A percentile compares a stretch with the other conserved stretches of the same genome.
phyloP scores from a whole-genome alignment of 2,329 filamentous ascomycete species.

The Trichoderma gracile region DNA sequence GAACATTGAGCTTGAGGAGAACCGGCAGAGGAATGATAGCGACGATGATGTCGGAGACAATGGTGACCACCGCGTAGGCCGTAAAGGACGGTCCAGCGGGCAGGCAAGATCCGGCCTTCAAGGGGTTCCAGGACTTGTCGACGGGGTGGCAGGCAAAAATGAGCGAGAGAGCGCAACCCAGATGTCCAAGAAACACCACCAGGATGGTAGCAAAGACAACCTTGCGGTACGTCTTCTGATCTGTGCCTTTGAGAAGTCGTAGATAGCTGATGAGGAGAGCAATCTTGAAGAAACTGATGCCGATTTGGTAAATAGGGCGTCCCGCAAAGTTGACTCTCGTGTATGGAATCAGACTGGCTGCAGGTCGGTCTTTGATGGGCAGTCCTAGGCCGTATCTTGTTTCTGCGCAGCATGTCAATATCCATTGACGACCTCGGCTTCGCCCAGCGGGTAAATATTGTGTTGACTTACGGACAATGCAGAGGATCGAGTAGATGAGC shows the following conservation, averaged over 20 bases:
- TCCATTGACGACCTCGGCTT: not conserved
- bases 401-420: constrained; percentile 39
- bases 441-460: not conserved
- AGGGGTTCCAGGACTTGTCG: constrained; percentile 49
- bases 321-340: constrained; percentile 54
- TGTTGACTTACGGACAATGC: constrained; percentile 49
- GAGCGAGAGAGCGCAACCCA: constrained; percentile 51
- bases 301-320: constrained; percentile 55
- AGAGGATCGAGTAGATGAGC: constrained; percentile 51
- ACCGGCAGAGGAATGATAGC: constrained; percentile 53
- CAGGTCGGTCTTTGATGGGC: constrained; percentile 46
- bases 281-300: constrained; percentile 59
- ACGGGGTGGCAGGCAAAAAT: constrained; percentile 53
- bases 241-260: constrained; percentile 51
- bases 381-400: constrained; percentile 56
- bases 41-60: constrained; percentile 52
- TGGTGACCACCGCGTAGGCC: constrained; percentile 53
- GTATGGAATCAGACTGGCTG: constrained; percentile 47
- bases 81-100: constrained; percentile 52
- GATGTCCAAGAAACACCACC: constrained; percentile 47
- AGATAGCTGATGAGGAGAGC: constrained; percentile 55
- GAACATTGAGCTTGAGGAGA: constrained; percentile 51
- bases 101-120: constrained; percentile 46
- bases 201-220: constrained; percentile 48
- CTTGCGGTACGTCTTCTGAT: constrained; percentile 46